A percentile compares a stretch with the other conserved stretches of the same genome.
Evolutionary conservation across 352 stramenopile species (phyloP).

Genomic region (Phytopythium mirpurense): DNA sequence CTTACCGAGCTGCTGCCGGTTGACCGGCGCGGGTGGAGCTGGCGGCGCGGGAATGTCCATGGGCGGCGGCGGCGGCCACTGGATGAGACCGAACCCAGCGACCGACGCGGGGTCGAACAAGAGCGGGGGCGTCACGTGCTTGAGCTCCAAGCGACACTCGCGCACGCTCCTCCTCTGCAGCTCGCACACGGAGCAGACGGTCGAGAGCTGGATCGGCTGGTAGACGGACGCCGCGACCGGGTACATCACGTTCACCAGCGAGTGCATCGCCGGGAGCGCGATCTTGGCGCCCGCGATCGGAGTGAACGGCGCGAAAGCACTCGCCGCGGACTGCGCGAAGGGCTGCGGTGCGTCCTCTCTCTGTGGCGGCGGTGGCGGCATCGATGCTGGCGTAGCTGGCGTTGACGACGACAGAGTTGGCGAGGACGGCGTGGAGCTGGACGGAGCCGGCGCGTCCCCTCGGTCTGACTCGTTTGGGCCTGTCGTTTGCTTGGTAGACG

Average conservation of each 20-base stretch:
- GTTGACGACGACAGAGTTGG: not conserved
- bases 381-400: not conserved
- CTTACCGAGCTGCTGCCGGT: conserved; percentile 2
- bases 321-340: not conserved
- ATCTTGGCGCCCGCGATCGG: conserved; percentile 23
- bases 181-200: conserved; percentile 20
- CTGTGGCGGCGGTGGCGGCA: not conserved
- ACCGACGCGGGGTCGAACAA: conserved; percentile 18
- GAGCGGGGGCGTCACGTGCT: conserved; percentile 26
- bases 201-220: conserved; percentile 19
- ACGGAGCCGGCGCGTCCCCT: not conserved
- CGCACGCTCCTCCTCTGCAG: conserved; percentile 11
- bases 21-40: conserved; percentile 12
- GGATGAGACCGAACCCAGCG: conserved; percentile 14
- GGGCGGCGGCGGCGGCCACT: conserved; percentile 18
- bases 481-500: too few relatives aligned
- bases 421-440: not conserved
- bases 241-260: conserved; percentile 36
- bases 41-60: conserved; percentile 20
- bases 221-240: conserved; percentile 25
- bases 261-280: conserved; percentile 30
- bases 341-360: not conserved
- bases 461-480: not conserved
- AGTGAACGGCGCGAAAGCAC: not conserved
- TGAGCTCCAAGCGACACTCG: conserved; percentile 25